Base-by-base conservation (phyloP, 495 filamentous ascomycete genomes). In the Bathelium albidoporum region DNA sequence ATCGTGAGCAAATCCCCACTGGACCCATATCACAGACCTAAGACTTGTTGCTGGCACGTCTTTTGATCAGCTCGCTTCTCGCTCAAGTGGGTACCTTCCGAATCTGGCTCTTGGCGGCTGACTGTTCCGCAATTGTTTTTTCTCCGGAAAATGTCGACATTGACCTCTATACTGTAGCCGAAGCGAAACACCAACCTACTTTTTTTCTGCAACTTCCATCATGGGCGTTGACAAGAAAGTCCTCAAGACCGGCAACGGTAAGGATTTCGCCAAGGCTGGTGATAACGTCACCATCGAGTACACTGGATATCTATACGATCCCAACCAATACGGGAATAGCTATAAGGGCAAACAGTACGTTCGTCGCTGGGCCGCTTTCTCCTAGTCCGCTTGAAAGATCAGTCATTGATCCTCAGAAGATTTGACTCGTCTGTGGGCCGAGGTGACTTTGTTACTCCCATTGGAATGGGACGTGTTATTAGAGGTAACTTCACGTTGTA, bases 201-300 rank as follows among this genome's bases (percentile, higher is more conserved):
- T 9, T 9, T 28, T 28, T 24, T 11, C 49, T 1, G 9, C 22
- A 55, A 26, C 7, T 28, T 28, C 9, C 44, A 71, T 20, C 31
- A 87, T 87, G 85, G 83, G 81, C 64, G 83, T 87, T 70, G 68
- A 66, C 18, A 82, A 77, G 66, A 63, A 74, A 58, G 61, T 73
- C 53, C 68, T 84, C 55, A 62, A 60, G 18, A 41, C 70, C 14
- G 86, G 86, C 62, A 80, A 86, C 69, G 77, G 75, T 63, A 77
- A 76, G 18, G 71, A 81, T 45, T 80, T 74, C 70, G 88, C 90
- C 52, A 68, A 75, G 66, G 71, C 73, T 18, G 86, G 88, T 26
- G 84, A 91, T 72, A 78, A 71, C 18, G 87, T 95, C 69, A 82
- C 81, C 67, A 91, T 95, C 68, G 86, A 89, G 74, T 95, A 94